A percentile compares a stretch with the other conserved stretches of the same genome.
Conservation (phyloP, 164 flowering plant species). For the Dillenia suffruticosa region DNA sequence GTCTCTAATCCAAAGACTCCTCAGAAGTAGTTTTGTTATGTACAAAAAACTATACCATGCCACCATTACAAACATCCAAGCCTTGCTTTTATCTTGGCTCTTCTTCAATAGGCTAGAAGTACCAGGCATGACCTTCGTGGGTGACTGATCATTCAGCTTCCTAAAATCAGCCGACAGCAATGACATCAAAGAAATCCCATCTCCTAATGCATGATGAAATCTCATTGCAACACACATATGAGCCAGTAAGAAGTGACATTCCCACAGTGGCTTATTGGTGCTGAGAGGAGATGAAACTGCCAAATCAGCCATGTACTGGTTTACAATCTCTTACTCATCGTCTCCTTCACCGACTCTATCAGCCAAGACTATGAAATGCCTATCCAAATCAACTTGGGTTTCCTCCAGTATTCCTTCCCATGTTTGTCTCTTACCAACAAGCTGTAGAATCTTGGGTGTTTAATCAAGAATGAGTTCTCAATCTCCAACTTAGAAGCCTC, state of each 20-base stretch:
- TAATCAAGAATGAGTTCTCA: conserved; percentile 11
- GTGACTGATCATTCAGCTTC: no score
- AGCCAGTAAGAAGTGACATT: conserved; percentile 27
- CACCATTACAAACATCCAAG: no score
- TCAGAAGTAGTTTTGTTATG: conserved; percentile 21
- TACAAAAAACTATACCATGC: neutral
- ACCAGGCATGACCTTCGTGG: no score
- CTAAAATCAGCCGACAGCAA: conserved; percentile 16
- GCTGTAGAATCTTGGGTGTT: conserved; percentile 43
- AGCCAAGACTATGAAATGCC: conserved; percentile 30
- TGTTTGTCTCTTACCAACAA: conserved; percentile 27
- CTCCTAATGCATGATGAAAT: conserved; percentile 46
- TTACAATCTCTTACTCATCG: conserved; percentile 19
- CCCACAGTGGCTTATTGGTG: conserved; percentile 48
- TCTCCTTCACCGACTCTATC: neutral
- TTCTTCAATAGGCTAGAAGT: no score
- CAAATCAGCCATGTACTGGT: conserved; percentile 39
- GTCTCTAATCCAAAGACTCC: conserved; percentile 30
- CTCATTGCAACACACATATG: conserved; percentile 27
- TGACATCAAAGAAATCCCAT: conserved; percentile 45
- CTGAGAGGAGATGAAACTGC: conserved; percentile 26
- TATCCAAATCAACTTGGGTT: conserved; percentile 27
- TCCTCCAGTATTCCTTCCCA: conserved; percentile 35
- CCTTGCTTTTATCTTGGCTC: no score
- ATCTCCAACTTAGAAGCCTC: conserved; percentile 19